Base-by-base conservation (phyloP, 2,329 filamentous ascomycete genomes). In the Penicillium sp. region DNA sequence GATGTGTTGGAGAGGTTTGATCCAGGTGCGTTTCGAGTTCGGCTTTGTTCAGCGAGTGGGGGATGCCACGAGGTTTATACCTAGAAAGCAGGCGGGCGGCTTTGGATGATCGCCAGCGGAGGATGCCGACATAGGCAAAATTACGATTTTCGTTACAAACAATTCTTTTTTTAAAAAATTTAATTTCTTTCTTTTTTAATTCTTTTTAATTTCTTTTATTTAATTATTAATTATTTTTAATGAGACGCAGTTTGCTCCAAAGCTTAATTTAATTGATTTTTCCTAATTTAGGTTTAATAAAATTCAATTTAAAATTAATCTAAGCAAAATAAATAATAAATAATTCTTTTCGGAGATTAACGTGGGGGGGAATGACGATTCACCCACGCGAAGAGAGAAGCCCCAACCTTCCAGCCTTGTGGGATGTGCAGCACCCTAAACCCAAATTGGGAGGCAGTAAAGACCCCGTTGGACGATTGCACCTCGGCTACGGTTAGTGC, bases 401-500 rank as follows among this genome's bases (percentile, higher is more conserved):
- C 50, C 50, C 50, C 25, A 54, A 35, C 31, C 54, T 50, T 50
- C 46, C 49, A 49, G 49, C 45, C 41, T 51, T 50, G 50, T 38
- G 41, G 29, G 49, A 45, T 57, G 49, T 49, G 48, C 51, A 50
- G 37, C n/a, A 50, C 38, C 13, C 60, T 66, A 67, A 31, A 50
- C 62, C 56, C 43, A 46, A 65, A 55, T 19, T 49, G 47, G 65
- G 62, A 67, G 64, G 64, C 63, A 62, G 60, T 62, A 67, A 65
- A 65, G 56, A 64, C 53, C 57, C 62, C 65, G 63, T 66, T 56
- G 47, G 54, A 43, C n/a, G 47, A 56, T 56, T 56, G n/a, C 57
- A 49, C 57, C 62, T 67, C 65, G 63, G 62, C 58, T 67, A 59
- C 62, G 58, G 56, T 59, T 67, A 67, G 65, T 67, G 65, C 65